Evolutionary conservation across 106 monocot genomes (phyloP), one percentile per base, ranked within the genome.

Genomic region (Acorus calamus): DNA sequence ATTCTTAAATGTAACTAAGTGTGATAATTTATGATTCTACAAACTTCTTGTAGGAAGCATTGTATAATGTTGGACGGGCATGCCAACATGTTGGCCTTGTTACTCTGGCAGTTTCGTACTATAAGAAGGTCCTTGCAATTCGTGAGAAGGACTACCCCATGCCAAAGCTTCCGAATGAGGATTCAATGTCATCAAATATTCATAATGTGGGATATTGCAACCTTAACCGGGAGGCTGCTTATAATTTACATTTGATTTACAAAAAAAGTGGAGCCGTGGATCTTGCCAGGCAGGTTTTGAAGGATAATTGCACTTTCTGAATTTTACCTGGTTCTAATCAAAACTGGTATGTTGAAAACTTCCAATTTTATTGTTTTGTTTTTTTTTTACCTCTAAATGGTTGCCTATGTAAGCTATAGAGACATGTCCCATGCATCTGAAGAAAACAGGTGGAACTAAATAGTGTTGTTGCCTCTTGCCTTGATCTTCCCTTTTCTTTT

Each of bases 241-340:
- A 85, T 63, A 91, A 98, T 70, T 66, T 98, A 47, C 96, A 98
- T 73, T 65, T 98, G 49, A 98, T 98, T 67, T 98, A 98, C 68
- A 88, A 79, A 78, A 91, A 81, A 56, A 91, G 87, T 55, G 96
- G 96, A 2, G 82, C 96, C 52, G 69, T 78, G 42, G 96, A 91
- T 85, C 96, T 98, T 55, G 87, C 96, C 4, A 82, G 96, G 52
- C 85, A 91, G 48, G 49, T 98, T 5, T 64, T 98, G 67, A 91
- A 81, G 72, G 62, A 65, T 55, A 82, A 98, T 67, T 98, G 87
- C 66, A 76, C 61, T 46, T 53, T 48, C 70, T 65, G 52, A 54
- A 48, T 4, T 56, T 14, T 28, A 71, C 11, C 63, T 83, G 8
- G 74, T 78, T 4, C 53, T 83, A 55, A 75, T 78, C 49, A 77